phyloP scores from a whole-genome alignment of 2,329 filamentous ascomycete species.

The Trichoderma polysporum region DNA sequence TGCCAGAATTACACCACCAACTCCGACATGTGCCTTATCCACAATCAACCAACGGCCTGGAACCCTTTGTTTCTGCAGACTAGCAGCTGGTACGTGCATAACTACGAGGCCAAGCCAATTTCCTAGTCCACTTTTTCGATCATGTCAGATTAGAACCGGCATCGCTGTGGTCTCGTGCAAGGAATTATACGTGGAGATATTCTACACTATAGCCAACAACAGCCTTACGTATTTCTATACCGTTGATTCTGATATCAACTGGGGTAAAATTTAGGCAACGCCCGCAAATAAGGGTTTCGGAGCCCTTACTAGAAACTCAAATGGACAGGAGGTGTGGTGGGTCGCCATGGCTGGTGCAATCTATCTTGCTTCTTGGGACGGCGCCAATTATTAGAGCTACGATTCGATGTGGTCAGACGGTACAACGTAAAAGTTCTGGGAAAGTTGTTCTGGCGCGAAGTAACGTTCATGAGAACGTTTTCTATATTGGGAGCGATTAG shows the following conservation, averaged over 20 bases:
- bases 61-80: too few species aligned
- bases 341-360: neutral
- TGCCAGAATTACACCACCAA: too few species aligned
- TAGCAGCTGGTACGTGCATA: too few species aligned
- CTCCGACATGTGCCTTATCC: too few species aligned
- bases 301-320: neutral
- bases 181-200: neutral
- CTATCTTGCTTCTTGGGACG: neutral
- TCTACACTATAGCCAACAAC: neutral
- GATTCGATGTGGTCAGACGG: neutral
- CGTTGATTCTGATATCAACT: neutral
- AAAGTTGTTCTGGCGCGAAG: neutral
- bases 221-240: neutral
- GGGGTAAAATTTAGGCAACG: neutral
- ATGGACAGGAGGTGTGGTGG: neutral
- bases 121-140: too few species aligned
- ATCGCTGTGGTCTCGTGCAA: neutral
- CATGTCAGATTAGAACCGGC: too few species aligned
- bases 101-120: too few species aligned
- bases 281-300: neutral
- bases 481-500: neutral
- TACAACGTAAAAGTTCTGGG: neutral
- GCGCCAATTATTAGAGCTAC: neutral
- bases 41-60: too few species aligned
- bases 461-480: neutral